Evolutionary conservation across 345 rosid species (phyloP), one percentile per base, ranked within the genome.

Genomic region (Ricinus communis): DNA sequence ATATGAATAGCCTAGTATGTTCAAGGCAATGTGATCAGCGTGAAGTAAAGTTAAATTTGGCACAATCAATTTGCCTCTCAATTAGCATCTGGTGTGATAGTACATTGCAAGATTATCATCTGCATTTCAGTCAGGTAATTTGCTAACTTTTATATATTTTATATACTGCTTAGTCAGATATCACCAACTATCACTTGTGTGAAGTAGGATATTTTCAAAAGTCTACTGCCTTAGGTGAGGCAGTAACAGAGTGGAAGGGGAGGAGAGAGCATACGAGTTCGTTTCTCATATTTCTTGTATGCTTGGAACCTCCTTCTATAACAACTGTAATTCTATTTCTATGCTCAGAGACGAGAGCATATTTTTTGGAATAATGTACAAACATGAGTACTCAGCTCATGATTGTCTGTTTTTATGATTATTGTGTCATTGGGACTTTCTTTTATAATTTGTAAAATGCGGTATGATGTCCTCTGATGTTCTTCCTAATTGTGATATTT

Each of bases 71-170:
- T 79, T 77, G 83, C 71, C 66, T 72, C 67, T 87, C 92, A 51
- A 77, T 90, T 71, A 84, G 92, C 82, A 76, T 77, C 68, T 91
- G 91, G 90, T 91, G 92, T 80, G 92, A 95, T 74, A 76, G 74
- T 80, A 81, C 76, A 78, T 82, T 91, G 71, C 93, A 83, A 62
- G 96, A 90, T 79, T 95, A 95, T 78, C 97, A 95, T 81, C 89
- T 83, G 59, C 90, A 90, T 78, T 94, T 88, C 77, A 63, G 84
- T 59, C 83, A 86, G 99, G 97, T 94, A 47, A 76, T 76, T 74
- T 80, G 59, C 72, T 74, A 64, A 28, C 6, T 33, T 33, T 33
- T 33, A 33, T 33, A 33, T 33, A 33, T 33, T 33, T 33, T 33
- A 6, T 2, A 33, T 33, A 33, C 38, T 33, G 38, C 38, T 6